Conservation (phyloP, 164 flowering plant species). For the Magnolia kwangsiensis region DNA sequence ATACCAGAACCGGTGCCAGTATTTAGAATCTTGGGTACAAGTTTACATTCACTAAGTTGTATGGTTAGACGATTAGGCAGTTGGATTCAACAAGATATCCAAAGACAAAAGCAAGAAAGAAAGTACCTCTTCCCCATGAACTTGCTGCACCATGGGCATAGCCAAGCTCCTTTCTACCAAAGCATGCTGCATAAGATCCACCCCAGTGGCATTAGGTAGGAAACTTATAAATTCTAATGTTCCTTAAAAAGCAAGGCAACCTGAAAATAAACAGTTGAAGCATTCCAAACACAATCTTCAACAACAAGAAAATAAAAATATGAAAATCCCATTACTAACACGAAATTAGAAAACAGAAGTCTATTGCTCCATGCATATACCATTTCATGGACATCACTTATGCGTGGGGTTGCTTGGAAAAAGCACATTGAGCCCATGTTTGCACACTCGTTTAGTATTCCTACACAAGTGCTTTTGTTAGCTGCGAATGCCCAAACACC, state of each 20-base stretch:
- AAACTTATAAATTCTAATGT: slow-evolving; percentile 63
- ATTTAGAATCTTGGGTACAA: too few species aligned
- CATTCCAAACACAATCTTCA: background rate
- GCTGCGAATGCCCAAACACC: background rate
- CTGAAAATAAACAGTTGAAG: slow-evolving; percentile 25
- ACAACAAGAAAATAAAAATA: background rate
- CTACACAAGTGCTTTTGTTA: background rate
- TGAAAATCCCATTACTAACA: background rate
- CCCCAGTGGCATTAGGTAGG: slow-evolving; percentile 50
- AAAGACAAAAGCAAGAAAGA: too few species aligned
- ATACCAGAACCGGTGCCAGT: too few species aligned
- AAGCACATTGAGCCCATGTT: slow-evolving; percentile 5
- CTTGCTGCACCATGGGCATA: slow-evolving; percentile 22
- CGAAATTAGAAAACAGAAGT: background rate
- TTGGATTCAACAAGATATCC: too few species aligned
- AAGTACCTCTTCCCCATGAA: slow-evolving; percentile 48
- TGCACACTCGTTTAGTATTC: slow-evolving; percentile 4
- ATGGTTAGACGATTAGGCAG: too few species aligned
- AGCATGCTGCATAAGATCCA: slow-evolving; percentile 32
- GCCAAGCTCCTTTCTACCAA: slow-evolving; percentile 39
- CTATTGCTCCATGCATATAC: background rate
- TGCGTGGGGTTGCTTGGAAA: slow-evolving; percentile 4
- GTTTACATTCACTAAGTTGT: too few species aligned
- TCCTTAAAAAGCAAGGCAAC: slow-evolving; percentile 55
- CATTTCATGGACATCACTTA: slow-evolving; percentile 31